Percentiles rank a stretch among this genome's conserved stretches.
These are phyloP conservation scores for Tylopilus rubrobrunneus DNA, from an alignment of 768 basidiomycete genomes.

Conservation along the genomic window DNA sequence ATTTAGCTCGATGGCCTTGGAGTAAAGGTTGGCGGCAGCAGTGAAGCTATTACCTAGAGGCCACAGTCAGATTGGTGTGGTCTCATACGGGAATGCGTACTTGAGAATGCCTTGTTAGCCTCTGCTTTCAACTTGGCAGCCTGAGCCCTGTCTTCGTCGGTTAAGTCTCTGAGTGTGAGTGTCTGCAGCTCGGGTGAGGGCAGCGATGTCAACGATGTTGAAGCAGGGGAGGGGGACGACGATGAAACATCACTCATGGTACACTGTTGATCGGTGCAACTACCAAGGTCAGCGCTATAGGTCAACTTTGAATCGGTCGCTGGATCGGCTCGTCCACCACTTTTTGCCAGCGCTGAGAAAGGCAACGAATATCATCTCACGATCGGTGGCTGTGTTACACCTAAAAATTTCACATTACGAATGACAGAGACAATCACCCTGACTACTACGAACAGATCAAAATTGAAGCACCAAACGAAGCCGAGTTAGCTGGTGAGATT, in stretches of 20 bases:
- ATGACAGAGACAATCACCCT: not conserved
- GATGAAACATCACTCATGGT: conserved; percentile 24
- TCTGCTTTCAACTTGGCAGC: conserved; percentile 73
- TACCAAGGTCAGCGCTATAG: not conserved
- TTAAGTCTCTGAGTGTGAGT: conserved; percentile 52
- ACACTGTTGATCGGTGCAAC: conserved; percentile 1
- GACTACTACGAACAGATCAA: not conserved
- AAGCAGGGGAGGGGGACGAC: conserved; percentile 40
- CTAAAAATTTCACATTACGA: no score
- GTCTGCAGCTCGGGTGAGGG: conserved; percentile 58
- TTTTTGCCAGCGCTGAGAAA: conserved; percentile 9
- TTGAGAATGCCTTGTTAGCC: conserved; percentile 84
- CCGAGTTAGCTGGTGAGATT: not conserved
- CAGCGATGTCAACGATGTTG: conserved; percentile 51
- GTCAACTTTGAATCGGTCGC: not conserved
- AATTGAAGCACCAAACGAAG: not conserved
- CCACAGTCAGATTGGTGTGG: conserved; percentile 1
- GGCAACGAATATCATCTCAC: conserved; percentile 22
- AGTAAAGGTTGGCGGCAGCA: conserved; percentile 73
- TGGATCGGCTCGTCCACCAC: not conserved
- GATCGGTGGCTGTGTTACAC: conserved; percentile 27
- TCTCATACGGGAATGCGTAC: conserved; percentile 32
- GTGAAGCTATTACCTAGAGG: conserved; percentile 69
- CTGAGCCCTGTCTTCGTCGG: conserved; percentile 65
- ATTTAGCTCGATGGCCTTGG: conserved; percentile 81